Base-by-base conservation (phyloP, 257 asterid genomes). In the Striga asiatica region DNA sequence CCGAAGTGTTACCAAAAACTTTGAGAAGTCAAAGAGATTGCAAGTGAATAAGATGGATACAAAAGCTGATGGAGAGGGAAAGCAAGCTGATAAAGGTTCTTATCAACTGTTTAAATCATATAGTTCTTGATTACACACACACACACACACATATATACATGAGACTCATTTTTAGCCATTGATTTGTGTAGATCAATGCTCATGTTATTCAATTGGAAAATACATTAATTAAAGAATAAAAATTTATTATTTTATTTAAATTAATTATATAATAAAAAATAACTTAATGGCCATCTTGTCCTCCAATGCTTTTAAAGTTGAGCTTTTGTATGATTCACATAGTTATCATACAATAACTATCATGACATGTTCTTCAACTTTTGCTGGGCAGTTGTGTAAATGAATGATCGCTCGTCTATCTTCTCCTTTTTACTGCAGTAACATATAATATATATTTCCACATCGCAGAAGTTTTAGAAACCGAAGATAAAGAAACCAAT, bases 21-120 rank as follows among this genome's bases (percentile, higher is more conserved):
- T 91, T 55, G 96, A 91, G 69, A 81, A 58, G 74, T 69, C 81
- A 31, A 87, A 84, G 77, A 78, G 65, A 54, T 22, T 61, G 48
- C 71, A 58, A 7, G 58, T 72, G 54, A 51, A 31, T 54, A 43
- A 75, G 66, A 79, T 71, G 72, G 78, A 66, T 54, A 55, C 27
- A 24, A 81, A 68, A 78, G 72, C 52, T 57, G 75, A 68, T 46
- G 82, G 63, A 63, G 76, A 68, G 47, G 74, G 54, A 23, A 77
- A 84, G 60, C 76, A 75, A 58, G 56, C 69, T 49, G 71, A 76
- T 70, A 74, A 64, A 80, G 94, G 86, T 80, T 60, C 21, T 50
- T 50, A 49, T 54, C 62, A 51, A 2, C 50, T 31, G 60, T 39
- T 51, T 54, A 24, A 25, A 27, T 31, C 27, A 50, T 42, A 22